Evolutionary conservation across 2,329 filamentous ascomycete species (phyloP), one percentile per base, ranked within the genome.

Genomic region (Cytospora paraplurivora): DNA sequence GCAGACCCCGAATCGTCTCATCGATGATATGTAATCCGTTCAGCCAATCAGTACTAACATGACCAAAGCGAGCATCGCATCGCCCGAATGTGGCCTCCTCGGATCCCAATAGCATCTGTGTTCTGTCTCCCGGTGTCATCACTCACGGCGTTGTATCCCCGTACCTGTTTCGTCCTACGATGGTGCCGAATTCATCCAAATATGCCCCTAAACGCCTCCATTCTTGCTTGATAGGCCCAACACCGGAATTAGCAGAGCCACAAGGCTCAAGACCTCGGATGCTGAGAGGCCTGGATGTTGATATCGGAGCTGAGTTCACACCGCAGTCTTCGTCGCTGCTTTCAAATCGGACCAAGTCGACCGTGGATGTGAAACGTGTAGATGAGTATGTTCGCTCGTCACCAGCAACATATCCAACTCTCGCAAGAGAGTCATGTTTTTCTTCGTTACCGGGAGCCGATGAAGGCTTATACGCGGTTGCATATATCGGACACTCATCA

Each of bases 211-310:
- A 56, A 50, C n/a, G 53, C 55, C 21, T 13, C 52, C 35, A 21
- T 49, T 63, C 21, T 60, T 27, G 32, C 13, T 62, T 65, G 73
- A 79, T 78, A 82, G 76, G 81, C 82, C 82, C 81, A 83, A 81
- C 71, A 81, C 66, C 69, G 81, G 81, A 82, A 81, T 82, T 66
- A 49, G 47, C 34, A 53, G 53, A 79, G 77, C 67, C 62, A 38
- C 58, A 58, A 62, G 66, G 64, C 65, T 65, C 62, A 62, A 66
- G 59, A 65, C 71, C 69, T 75, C 69, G 69, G 68, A 56, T 63
- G 66, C 68, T 21, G 56, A 66, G 64, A 62, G 66, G 55, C 68
- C 57, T 67, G 67, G 38, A 49, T 32, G 38, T n/a, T 44, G 38
- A 27, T 27, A 27, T 27, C 4, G 38, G 2, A 8, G 12, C n/a